These are phyloP conservation scores for Fusarium phyllophilum DNA, from an alignment of 2,329 filamentous ascomycete genomes.

Conservation along the genomic window DNA sequence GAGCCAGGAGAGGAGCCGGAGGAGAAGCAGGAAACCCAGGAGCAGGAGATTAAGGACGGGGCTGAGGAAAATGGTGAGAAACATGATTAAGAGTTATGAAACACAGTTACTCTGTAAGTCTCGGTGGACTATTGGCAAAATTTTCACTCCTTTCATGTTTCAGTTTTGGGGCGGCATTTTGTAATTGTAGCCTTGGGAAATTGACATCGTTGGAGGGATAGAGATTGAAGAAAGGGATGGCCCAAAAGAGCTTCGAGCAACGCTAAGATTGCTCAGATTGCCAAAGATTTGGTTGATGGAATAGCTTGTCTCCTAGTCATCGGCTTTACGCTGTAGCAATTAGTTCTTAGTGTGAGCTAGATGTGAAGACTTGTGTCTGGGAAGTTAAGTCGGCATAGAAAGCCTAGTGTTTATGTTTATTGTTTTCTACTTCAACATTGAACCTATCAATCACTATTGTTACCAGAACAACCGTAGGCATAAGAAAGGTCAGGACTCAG, in stretches of 20 bases:
- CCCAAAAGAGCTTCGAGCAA: neutral
- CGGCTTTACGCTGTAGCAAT: no score
- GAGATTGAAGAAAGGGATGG: no score
- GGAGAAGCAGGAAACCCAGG: rapidly evolving
- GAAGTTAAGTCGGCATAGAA: no score
- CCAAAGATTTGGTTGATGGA: no score
- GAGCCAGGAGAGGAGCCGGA: rapidly evolving
- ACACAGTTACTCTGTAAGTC: rapidly evolving
- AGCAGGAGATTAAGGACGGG: rapidly evolving
- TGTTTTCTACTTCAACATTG: no score
- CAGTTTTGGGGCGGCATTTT: neutral
- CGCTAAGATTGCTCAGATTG: neutral
- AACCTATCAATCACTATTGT: no score
- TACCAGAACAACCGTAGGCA: no score
- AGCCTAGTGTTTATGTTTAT: no score
- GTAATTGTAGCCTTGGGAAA: neutral
- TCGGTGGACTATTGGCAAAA: rapidly evolving
- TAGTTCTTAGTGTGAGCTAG: no score
- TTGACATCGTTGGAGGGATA: neutral
- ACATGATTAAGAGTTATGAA: neutral
- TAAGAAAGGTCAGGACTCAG: neutral
- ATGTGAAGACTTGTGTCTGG: no score
- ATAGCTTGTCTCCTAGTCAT: no score
- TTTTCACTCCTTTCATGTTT: neutral
- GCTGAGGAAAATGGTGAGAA: neutral